Percentiles rank a stretch among this genome's conserved stretches.
Evolutionary conservation across 2,329 filamentous ascomycete species (phyloP).

Genomic region (Aspergillus oerlinghausenensis): DNA sequence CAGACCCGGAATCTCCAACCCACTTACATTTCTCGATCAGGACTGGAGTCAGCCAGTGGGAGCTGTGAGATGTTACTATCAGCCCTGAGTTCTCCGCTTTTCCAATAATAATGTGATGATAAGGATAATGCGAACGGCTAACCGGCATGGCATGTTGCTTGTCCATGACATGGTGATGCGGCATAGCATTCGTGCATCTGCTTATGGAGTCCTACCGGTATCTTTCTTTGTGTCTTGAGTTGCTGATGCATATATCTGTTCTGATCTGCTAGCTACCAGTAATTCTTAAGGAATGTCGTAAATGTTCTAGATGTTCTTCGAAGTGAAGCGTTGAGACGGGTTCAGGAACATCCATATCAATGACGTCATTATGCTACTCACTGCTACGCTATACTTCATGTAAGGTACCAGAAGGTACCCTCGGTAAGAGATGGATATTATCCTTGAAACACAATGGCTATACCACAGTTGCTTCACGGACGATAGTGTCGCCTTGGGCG

Average conservation of each 20-base stretch:
- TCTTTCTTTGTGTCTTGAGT: not conserved
- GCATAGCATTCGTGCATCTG: not conserved
- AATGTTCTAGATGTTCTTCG: not conserved
- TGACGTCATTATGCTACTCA: not conserved
- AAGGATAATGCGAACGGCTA: not conserved
- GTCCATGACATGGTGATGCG: not conserved
- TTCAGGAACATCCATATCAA: not conserved
- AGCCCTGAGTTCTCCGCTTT: too few relatives aligned
- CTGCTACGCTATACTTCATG: not conserved
- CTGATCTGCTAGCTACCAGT: not conserved
- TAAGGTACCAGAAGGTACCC: too few relatives aligned
- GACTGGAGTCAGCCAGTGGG: too few relatives aligned
- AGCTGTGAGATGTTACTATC: too few relatives aligned
- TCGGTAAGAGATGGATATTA: not conserved
- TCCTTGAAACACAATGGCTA: not conserved
- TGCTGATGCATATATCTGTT: not conserved
- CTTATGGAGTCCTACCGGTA: not conserved
- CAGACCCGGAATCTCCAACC: too few relatives aligned
- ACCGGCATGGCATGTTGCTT: not conserved
- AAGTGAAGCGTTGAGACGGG: not conserved
- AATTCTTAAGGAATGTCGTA: not conserved
- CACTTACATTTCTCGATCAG: too few relatives aligned
- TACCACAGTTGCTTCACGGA: not conserved
- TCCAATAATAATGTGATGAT: too few relatives aligned
- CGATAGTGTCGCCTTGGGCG: not conserved